phyloP scores from a whole-genome alignment of 768 basidiomycete genomes.

The Cyclocybe cylindracea region DNA sequence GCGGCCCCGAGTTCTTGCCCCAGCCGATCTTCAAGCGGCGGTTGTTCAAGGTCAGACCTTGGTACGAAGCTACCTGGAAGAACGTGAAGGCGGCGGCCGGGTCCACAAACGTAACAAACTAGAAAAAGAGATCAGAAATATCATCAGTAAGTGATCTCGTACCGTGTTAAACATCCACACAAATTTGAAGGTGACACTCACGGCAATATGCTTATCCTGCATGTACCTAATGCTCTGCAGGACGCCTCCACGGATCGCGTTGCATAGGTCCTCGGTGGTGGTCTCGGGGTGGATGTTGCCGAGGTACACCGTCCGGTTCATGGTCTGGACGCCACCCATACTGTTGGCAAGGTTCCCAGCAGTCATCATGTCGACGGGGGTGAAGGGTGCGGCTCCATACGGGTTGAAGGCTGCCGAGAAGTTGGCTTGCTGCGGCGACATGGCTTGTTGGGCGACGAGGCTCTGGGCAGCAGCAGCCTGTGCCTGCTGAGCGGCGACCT shows the following conservation, averaged over 20 bases:
- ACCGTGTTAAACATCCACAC: neutral
- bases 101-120: constrained; percentile 98
- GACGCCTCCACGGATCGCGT: constrained; percentile 95
- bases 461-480: constrained; percentile 86
- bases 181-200: constrained; percentile 38
- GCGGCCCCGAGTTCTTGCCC: constrained; percentile 94
- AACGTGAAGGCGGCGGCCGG: constrained; percentile 92
- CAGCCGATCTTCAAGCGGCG: constrained; percentile 96
- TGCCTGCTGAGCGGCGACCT: constrained; percentile 83
- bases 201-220: constrained; percentile 96
- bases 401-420: constrained; percentile 48
- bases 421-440: constrained; percentile 31
- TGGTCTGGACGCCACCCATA: constrained; percentile 44
- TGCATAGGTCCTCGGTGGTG: constrained; percentile 92
- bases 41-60: constrained; percentile 90
- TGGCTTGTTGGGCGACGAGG: constrained; percentile 57
- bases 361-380: constrained; percentile 43
- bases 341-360: constrained; percentile 32
- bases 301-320: constrained; percentile 93
- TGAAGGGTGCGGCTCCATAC: constrained; percentile 48
- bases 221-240: constrained; percentile 94
- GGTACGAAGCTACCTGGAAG: constrained; percentile 88
- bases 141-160: too few species aligned
- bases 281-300: constrained; percentile 98
- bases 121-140: constrained; percentile 5